Base-by-base conservation (phyloP, 2,329 filamentous ascomycete species). In the Nothopassalora personata region DNA sequence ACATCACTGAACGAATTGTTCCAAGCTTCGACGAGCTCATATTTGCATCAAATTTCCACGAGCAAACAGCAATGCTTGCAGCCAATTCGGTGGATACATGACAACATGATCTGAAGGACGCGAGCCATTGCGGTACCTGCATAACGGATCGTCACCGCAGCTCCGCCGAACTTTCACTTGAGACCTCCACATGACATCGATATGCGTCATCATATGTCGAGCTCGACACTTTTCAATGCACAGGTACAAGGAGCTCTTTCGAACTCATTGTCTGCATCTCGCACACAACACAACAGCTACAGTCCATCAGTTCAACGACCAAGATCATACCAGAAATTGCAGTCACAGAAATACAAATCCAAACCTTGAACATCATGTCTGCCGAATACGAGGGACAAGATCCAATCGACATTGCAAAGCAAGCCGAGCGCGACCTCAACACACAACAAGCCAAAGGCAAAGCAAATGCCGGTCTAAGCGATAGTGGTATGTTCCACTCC, bases 381-480 rank as follows among this genome's bases (percentile, higher is more conserved):
- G 65, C 68, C 57, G 73, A 73, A 68, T 74, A 76, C 70, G 58
- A 74, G 59, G 71, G 70, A 64, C 68, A 75, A 56, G 71, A 79
- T 67, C 76, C 75, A 54, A 66, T 76, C 64, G 69, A 72, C 30
- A 68, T 80, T 66, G 78, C 80, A 55, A 69, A 76, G 65, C 71
- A 80, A 63, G 79, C 79, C 10, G 78, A 81, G 73, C 70, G 70
- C 18, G 77, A 81, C 57, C 72, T 81, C 55, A 79, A 80, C 70
- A 75, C 76, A 8, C 64, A 76, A 65, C 72, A 31, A 75, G 76
- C 49, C 64, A 74, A 67, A 52, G 56, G 56, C 55, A 67, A 63
- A 54, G 58, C 60, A 39, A 62, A 59, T 10, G 30, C 13, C 46
- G 23, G 34, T 5, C 30, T 56, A 6, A 49, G 43, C 34, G 54